Conservation (phyloP, 805 yeast genomes). For the Cyberlindnera suaveolens region DNA sequence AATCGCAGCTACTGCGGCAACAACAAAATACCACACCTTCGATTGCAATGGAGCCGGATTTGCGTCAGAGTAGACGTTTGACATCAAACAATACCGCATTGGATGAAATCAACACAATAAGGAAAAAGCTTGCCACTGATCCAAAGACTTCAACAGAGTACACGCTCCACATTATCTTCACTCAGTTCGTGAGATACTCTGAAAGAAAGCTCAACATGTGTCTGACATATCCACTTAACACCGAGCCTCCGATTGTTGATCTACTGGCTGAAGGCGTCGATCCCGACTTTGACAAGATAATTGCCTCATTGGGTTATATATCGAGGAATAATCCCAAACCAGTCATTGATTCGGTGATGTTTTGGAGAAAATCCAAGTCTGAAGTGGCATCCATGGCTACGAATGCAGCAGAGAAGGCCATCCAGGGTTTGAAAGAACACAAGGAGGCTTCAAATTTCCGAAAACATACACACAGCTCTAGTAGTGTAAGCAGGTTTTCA, state of each 20-base stretch:
- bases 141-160: constrained; percentile 78
- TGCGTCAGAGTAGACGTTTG: constrained; percentile 5
- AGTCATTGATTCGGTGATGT: constrained; percentile 96
- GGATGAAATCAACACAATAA: constrained; percentile 22
- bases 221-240: constrained; percentile 52
- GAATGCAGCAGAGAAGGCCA: constrained; percentile 40
- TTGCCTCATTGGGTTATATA: constrained; percentile 82
- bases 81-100: constrained; percentile 15
- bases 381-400: constrained; percentile 71
- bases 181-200: constrained; percentile 91
- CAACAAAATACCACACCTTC: neutral
- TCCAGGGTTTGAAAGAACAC: constrained; percentile 26
- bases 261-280: constrained; percentile 82
- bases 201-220: constrained; percentile 80
- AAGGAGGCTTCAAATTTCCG: constrained; percentile 21
- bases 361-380: constrained; percentile 92
- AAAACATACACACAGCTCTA: constrained; percentile 26
- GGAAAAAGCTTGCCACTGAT: constrained; percentile 42
- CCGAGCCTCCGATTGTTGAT: constrained; percentile 76
- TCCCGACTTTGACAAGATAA: constrained; percentile 76
- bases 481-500: constrained; percentile 28
- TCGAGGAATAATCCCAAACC: constrained; percentile 90
- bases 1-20: neutral
- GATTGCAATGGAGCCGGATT: constrained; percentile 1
- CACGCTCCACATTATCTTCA: constrained; percentile 87